Evolutionary conservation across 2,329 filamentous ascomycete genomes (phyloP), one percentile per base, ranked within the genome.

Genomic region (Fusarium succisae): DNA sequence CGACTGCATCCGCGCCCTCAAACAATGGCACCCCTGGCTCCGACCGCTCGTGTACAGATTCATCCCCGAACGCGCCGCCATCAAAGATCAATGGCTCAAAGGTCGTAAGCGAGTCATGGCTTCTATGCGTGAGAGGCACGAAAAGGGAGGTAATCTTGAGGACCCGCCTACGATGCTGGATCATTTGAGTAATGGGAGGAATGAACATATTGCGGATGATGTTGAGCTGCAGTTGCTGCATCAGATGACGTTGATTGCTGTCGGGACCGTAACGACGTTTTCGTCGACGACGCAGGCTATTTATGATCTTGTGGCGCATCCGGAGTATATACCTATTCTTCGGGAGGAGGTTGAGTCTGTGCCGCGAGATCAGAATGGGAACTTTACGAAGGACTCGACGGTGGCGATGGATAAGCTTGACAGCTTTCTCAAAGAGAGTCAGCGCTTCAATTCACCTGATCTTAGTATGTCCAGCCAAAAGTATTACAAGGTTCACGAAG

Each of bases 381-480:
- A 43, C 1, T 72, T 72, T 1, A 53, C 43, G 0, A 58, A 47
- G 0, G 69, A 69, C 1, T 72, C 67, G 0, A 41, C 48, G 0
- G 11, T 41, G 1, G 51, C 48, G 0, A 69, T 72, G 69, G 57
- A 72, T 22, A 77, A 77, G 11, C 73, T 78, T 1, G 76, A 78
- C 35, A 75, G 74, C 3, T 78, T 76, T 15, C 67, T 78, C 24
- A 76, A 75, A 10, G 76, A 78, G 37, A 76, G 70, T 2, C 77
- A 77, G 18, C 61, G 77, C 2, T 62, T 77, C 4, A 58, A 71
- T 12, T 78, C 77, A 2, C 72, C 76, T 0, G 71, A 77, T 30
- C 55, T 74, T 5, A 73, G 75, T 77, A 62, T 1, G 75, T 51
- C 1, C 2, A 20, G 0, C 3, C 4, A 5, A 8, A 37, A 8